Base-by-base conservation (phyloP, 1,139 yeast species). In the Yamadazyma buinensis region DNA sequence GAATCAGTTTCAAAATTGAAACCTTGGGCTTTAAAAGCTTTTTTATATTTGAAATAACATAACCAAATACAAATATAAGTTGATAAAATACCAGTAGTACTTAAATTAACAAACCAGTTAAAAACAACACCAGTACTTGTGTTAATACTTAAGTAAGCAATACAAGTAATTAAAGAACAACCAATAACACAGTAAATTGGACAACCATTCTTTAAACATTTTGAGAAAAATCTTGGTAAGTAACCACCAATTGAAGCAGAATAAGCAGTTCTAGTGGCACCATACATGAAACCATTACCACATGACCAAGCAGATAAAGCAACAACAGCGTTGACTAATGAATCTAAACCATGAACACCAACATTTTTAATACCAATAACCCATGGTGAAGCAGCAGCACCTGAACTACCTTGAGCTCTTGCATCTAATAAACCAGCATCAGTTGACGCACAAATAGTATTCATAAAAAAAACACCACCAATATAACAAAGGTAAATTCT, bases 81-180 rank as follows among this genome's bases (percentile, higher is more conserved):
- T 40, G 75, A 56, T 45, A 77, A 67, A 30, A 75, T 60, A 9
- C 80, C 76, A 18, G 78, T 75, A 14, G 81, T 77, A 31, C 64
- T 52, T 46, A 64, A 57, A 43, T 62, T 61, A 40, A 61, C 51
- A 35, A 64, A 62, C 69, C 69, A 64, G 42, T 56, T 55, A 48
- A 64, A 62, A 3, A 61, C 69, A n/a, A 43, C 42, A 24, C 51
- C 54, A 11, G 67, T 52, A 5, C 61, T 44, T 23, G 48, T 43
- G 14, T 48, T 41, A 8, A 58, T 47, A 44, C 59, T 57, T 46
- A 64, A 57, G 43, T 46, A 63, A 2, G 64, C 48, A 40, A 63
- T 51, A 39, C 59, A 54, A 1, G 56, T 42, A 15, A 62, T 34
- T 7, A 43, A 29, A 30, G 55, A 37, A 7, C 58, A 45, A 18